Evolutionary conservation across 2,329 filamentous ascomycete genomes (phyloP).

Genomic region (Cladophialophora psammophila): DNA sequence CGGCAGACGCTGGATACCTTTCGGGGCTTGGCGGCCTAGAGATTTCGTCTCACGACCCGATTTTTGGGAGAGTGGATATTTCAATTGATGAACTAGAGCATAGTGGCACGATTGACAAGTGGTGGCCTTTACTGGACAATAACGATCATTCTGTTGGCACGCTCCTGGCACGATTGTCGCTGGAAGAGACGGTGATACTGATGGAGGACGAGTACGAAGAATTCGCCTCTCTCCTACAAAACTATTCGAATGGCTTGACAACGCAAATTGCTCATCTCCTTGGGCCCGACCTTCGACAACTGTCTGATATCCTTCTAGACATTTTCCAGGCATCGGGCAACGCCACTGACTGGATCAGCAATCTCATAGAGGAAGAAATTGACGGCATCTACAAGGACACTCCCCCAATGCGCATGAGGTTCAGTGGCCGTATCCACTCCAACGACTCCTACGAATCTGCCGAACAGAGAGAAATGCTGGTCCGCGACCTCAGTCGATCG

Average conservation of each 20-base stretch:
- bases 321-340: conserved; percentile 93
- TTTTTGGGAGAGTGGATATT: conserved; percentile 73
- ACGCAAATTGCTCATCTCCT: conserved; percentile 82
- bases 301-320: conserved; percentile 61
- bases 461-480: conserved; percentile 66
- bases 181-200: conserved; percentile 89
- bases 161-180: conserved; percentile 80
- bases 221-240: conserved; percentile 82
- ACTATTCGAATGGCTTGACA: conserved; percentile 83
- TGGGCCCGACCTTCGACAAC: conserved; percentile 53
- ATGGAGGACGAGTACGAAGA: conserved; percentile 84
- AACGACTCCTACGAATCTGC: conserved; percentile 64
- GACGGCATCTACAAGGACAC: conserved; percentile 88
- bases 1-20: conserved; percentile 50
- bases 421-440: conserved; percentile 69
- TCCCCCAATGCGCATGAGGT: conserved; percentile 68
- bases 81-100: conserved; percentile 78
- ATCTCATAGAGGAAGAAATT: conserved; percentile 94
- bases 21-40: conserved; percentile 55
- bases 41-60: conserved; percentile 55
- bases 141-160: conserved; percentile 79
- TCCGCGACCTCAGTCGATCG: conserved; percentile 69
- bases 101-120: conserved; percentile 81
- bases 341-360: conserved; percentile 87
- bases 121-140: conserved; percentile 82